Evolutionary conservation across 352 stramenopile genomes (phyloP).

Genomic region (Phytophthora aleatoria): DNA sequence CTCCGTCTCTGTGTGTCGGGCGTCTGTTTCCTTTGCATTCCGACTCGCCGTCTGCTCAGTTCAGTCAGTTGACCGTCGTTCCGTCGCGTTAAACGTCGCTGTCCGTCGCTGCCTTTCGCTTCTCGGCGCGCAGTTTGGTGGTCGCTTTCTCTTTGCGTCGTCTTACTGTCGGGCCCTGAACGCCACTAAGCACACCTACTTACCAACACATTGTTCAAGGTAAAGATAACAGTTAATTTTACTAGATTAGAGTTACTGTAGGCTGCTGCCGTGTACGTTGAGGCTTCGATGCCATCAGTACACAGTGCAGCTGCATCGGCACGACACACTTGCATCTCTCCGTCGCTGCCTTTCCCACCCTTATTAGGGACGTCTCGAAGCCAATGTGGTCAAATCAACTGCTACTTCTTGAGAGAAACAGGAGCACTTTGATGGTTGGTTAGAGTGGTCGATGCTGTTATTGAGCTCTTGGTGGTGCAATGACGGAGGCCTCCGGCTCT

Average conservation of each 20-base stretch:
- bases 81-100: conserved; percentile 20
- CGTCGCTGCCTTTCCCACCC: conserved; percentile 17
- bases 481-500: conserved; percentile 19
- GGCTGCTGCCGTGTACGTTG: conserved; percentile 10
- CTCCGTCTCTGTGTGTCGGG: conserved; percentile 1
- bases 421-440: conserved; percentile 11
- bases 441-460: conserved; percentile 2
- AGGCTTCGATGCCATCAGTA: background rate
- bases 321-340: conserved; percentile 22
- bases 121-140: conserved; percentile 12
- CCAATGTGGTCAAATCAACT: background rate
- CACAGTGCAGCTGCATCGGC: conserved; percentile 1
- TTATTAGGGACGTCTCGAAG: conserved; percentile 5
- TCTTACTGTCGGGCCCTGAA: conserved; percentile 9
- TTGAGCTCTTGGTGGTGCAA: conserved; percentile 8
- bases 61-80: conserved; percentile 9
- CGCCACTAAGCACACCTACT: conserved; percentile 1
- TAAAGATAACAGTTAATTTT: conserved; percentile 27
- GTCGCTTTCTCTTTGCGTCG: conserved; percentile 12
- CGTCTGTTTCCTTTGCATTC: conserved; percentile 33
- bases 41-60: conserved; percentile 19
- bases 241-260: conserved; percentile 14
- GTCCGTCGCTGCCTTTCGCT: conserved; percentile 10
- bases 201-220: conserved; percentile 32
- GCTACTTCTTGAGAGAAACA: conserved; percentile 15